A percentile compares a stretch with the other conserved stretches of the same genome.
These are phyloP conservation scores for Hygrophorus pudorinus DNA, from an alignment of 768 basidiomycete species.

Conservation along the genomic window DNA sequence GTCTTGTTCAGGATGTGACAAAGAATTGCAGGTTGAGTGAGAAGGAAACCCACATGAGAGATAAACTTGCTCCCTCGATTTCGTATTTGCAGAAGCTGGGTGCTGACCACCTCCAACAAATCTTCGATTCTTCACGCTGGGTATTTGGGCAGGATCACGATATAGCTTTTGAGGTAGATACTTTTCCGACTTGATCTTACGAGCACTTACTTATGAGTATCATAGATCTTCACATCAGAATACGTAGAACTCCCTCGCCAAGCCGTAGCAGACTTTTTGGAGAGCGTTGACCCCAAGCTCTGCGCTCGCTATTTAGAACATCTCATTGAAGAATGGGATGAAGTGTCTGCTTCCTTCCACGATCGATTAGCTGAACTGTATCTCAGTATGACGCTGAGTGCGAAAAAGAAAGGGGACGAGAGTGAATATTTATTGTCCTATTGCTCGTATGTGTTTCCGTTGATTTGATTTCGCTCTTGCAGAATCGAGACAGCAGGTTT, in stretches of 20 bases:
- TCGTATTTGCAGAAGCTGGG: slow-evolving; percentile 88
- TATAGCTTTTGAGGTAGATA: slow-evolving; percentile 65
- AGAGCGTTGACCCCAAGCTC: slow-evolving; percentile 54
- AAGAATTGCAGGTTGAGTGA: slow-evolving; percentile 55
- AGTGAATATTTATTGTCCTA: slow-evolving; percentile 26
- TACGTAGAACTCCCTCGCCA: slow-evolving; percentile 82
- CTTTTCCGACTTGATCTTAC: neutral
- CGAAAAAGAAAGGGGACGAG: slow-evolving; percentile 50
- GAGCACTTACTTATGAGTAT: neutral
- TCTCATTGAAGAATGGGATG: slow-evolving; percentile 65
- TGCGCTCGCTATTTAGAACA: slow-evolving; percentile 80
- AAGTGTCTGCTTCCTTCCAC: slow-evolving; percentile 62
- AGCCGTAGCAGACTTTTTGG: slow-evolving; percentile 69
- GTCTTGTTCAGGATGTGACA: neutral
- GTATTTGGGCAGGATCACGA: slow-evolving; percentile 64
- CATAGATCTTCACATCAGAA: slow-evolving; percentile 89
- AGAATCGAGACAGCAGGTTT: slow-evolving; percentile 43
- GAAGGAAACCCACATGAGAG: slow-evolving; percentile 64
- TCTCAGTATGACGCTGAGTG: slow-evolving; percentile 51
- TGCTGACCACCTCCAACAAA: slow-evolving; percentile 67
- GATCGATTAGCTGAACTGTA: slow-evolving; percentile 88
- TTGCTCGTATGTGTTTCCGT: slow-evolving; percentile 1
- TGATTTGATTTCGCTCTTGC: slow-evolving; percentile 3
- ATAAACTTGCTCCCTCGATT: slow-evolving; percentile 77
- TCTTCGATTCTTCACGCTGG: slow-evolving; percentile 81